Evolutionary conservation across 129 eudicot species (phyloP), one percentile per base, ranked within the genome.

Genomic region (Logfia minima): DNA sequence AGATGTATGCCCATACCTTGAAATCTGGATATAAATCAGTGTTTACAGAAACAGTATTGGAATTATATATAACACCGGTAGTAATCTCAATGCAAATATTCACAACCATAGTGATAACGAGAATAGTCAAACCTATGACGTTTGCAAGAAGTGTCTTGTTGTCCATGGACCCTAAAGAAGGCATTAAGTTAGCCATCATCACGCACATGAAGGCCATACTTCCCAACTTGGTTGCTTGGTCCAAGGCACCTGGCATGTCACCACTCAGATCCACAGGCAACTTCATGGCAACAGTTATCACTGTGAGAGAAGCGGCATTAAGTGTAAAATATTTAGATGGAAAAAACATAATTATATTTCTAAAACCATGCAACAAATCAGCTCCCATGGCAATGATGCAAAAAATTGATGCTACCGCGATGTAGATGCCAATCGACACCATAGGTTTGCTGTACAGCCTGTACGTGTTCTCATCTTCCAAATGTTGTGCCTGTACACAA

Each of bases 141-240:
- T 82, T 85, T 43, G 63, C 67, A 2, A 77, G 51, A 32, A 84
- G 76, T 23, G 83, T 81, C 17, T 51, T 74, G 32, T 79, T 67
- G 45, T 68, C 69, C 85, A 85, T 80, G 31, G 84, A 75, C 1
- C 77, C 92, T 11, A 82, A 26, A 31, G 86, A 87, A 18, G 83
- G 73, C 83, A 82, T 60, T 41, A 84, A 72, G 66, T 84, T 72
- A 10, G 77, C 29, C 72, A 67, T 67, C 72, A 67, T 67, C 17
- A n/a, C 37, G 72, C 72, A 67, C 72, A 67, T 67, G 53, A 67
- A 67, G 72, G 72, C 55, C 26, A 67, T 4, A 24, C 53, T 37
- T 67, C 8, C 53, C 11, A 37, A n/a, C 53, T 67, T 67, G 31
- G 72, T n/a, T 67, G 18, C 53, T 37, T 67, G 72, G 72, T 67